Percentiles rank a stretch among this genome's conserved stretches.
Evolutionary conservation across 2,329 filamentous ascomycete genomes (phyloP).

Genomic region (Macroventuria anomochaeta): DNA sequence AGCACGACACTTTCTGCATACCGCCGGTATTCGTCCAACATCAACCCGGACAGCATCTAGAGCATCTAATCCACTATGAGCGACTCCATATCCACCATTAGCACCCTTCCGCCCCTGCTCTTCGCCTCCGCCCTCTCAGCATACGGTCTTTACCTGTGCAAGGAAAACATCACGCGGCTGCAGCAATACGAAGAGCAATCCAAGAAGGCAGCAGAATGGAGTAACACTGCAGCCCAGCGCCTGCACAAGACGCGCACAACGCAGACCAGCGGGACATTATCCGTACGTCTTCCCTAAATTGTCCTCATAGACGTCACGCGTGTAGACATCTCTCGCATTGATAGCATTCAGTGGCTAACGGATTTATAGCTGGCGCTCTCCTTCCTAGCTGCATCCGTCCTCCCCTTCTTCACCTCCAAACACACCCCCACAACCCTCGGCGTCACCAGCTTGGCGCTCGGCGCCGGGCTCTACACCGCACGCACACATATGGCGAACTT

Average conservation of each 20-base stretch:
- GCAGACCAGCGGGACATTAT: constrained; percentile 42
- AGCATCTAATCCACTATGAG: neutral
- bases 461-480: constrained; percentile 21
- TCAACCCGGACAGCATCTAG: neutral
- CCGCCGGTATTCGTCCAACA: too few species aligned
- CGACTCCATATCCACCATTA: constrained; percentile 1
- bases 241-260: constrained; percentile 47
- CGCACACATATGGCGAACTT: constrained; percentile 40
- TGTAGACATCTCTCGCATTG: too few species aligned
- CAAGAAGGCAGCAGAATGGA: constrained; percentile 49
- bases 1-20: too few species aligned
- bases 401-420: constrained; percentile 23
- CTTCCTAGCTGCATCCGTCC: constrained; percentile 28
- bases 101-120: constrained; percentile 25
- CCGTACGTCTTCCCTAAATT: constrained; percentile 34
- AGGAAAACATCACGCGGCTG: constrained; percentile 46
- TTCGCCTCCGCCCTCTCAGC: constrained; percentile 31
- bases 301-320: too few species aligned
- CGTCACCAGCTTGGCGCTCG: constrained; percentile 20
- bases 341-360: neutral
- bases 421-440: constrained; percentile 14
- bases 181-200: constrained; percentile 44
- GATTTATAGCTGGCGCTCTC: constrained; percentile 28
- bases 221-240: constrained; percentile 38
- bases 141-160: constrained; percentile 44